Evolutionary conservation across 441 rosid species (phyloP).

Genomic region (Bruguiera hainesii): DNA sequence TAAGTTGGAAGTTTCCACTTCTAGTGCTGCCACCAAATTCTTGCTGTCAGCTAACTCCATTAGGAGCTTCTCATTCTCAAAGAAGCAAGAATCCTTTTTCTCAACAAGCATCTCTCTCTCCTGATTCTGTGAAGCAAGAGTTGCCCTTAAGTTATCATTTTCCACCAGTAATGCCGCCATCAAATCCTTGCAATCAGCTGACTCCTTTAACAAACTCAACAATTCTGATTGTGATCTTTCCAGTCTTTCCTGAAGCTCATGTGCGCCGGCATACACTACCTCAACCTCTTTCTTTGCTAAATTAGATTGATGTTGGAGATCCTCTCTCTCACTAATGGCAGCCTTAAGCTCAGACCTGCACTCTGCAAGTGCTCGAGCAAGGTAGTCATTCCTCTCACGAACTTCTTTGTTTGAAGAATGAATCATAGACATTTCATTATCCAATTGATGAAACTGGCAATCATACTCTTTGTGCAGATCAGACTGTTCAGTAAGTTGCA

Average conservation of each 20-base stretch:
- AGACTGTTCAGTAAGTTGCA: constrained; percentile 70
- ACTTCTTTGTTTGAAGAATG: constrained; percentile 43
- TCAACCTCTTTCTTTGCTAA: constrained; percentile 47
- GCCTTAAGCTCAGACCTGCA: constrained; percentile 68
- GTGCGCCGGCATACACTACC: constrained; percentile 48
- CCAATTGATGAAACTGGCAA: constrained; percentile 40
- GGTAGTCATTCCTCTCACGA: constrained; percentile 40
- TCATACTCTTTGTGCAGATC: constrained; percentile 47
- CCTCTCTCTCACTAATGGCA: constrained; percentile 46
- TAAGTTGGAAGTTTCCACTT: constrained; percentile 44
- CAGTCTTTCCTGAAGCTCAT: constrained; percentile 56
- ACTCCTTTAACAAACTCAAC: constrained; percentile 42
- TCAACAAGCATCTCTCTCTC: constrained; percentile 48
- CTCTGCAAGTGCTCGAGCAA: constrained; percentile 58
- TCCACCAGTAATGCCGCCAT: constrained; percentile 44
- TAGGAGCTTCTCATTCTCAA: constrained; percentile 54
- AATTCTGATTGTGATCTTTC: constrained; percentile 51
- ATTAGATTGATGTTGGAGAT: constrained; percentile 49
- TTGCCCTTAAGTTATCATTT: constrained; percentile 46
- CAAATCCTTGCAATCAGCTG: constrained; percentile 43
- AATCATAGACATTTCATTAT: constrained; percentile 53
- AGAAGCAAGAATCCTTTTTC: constrained; percentile 37
- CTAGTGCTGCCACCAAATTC: constrained; percentile 49
- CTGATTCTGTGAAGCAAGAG: constrained; percentile 45
- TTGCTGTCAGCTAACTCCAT: constrained; percentile 59